Conservation (phyloP, 495 filamentous ascomycete species). For the Aspergillus mulundensis region DNA sequence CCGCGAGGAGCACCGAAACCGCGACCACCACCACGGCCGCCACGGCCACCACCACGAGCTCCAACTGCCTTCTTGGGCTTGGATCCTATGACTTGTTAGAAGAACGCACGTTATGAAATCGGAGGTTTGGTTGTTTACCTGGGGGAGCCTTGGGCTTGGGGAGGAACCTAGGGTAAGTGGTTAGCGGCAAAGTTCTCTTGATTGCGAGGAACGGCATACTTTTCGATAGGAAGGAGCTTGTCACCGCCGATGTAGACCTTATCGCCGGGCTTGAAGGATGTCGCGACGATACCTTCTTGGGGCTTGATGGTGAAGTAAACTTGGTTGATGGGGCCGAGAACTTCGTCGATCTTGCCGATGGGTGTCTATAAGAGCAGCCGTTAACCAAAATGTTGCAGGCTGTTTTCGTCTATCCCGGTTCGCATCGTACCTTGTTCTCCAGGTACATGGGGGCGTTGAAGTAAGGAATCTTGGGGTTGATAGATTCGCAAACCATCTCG, state of each 20-base stretch:
- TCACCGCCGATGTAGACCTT: constrained; percentile 95
- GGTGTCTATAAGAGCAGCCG: constrained; percentile 39
- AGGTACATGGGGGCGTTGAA: constrained; percentile 99
- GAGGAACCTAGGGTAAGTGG: constrained; percentile 59
- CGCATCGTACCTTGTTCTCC: constrained; percentile 78
- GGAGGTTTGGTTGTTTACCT: constrained; percentile 44
- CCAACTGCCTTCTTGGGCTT: constrained; percentile 58
- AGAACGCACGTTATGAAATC: constrained; percentile 13
- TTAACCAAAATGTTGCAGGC: background rate
- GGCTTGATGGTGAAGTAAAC: constrained; percentile 98
- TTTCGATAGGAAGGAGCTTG: constrained; percentile 90
- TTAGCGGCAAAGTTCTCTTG: constrained; percentile 3
- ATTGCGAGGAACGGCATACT: constrained; percentile 36
- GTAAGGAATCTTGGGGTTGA: constrained; percentile 93
- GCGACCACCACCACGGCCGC: constrained; percentile 37
- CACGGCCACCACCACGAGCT: constrained; percentile 42
- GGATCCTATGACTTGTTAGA: constrained; percentile 35
- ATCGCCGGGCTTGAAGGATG: constrained; percentile 91
- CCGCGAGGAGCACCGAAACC: constrained; percentile 44
- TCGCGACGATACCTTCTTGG: constrained; percentile 88
- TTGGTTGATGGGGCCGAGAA: constrained; percentile 91
- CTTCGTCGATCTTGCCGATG: constrained; percentile 57
- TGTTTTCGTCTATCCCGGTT: too few species aligned
- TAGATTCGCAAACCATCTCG: constrained; percentile 90
- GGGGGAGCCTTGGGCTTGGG: constrained; percentile 88